A percentile compares a stretch with the other conserved stretches of the same genome.
Conservation (phyloP, 164 flowering plant species). For the Piper longum region DNA sequence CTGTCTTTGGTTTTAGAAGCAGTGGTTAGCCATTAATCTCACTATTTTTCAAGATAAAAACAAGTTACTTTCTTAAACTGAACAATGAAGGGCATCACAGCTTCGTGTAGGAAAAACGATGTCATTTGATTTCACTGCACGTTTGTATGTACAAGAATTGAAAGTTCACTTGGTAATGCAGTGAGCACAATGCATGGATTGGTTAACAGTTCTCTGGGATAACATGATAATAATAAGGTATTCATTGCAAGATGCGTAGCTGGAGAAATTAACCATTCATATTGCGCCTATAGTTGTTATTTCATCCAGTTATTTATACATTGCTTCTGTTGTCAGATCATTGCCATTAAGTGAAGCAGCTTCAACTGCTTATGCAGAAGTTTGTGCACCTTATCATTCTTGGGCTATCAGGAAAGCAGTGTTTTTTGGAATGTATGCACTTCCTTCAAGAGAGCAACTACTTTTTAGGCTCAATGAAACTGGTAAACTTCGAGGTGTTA, state of each 20-base stretch:
- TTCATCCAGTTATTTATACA: background rate
- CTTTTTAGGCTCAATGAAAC: slow-evolving; percentile 59
- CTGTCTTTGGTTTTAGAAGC: too few species aligned
- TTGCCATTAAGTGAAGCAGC: slow-evolving; percentile 60
- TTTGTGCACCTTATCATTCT: slow-evolving; percentile 78
- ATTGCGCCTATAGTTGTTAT: background rate
- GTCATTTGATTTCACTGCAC: too few species aligned
- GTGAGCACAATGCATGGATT: too few species aligned
- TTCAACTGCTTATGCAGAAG: slow-evolving; percentile 66
- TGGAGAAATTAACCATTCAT: background rate
- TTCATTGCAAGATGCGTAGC: background rate
- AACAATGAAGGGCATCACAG: too few species aligned
- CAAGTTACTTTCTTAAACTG: too few species aligned
- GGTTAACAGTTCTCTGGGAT: too few species aligned
- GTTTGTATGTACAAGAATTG: too few species aligned
- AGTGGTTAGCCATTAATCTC: too few species aligned
- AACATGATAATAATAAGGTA: background rate
- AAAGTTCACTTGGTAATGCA: too few species aligned
- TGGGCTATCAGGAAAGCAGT: slow-evolving; percentile 89
- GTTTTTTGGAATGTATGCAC: slow-evolving; percentile 80
- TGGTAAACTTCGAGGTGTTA: slow-evolving; percentile 24
- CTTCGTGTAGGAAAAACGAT: too few species aligned
- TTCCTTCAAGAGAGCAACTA: slow-evolving; percentile 72
- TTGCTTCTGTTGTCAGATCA: slow-evolving; percentile 22
- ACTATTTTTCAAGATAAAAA: too few species aligned